A percentile compares a stretch with the other conserved stretches of the same genome.
Evolutionary conservation across 306 rosid species (phyloP).

Genomic region (Begonia masoniana): DNA sequence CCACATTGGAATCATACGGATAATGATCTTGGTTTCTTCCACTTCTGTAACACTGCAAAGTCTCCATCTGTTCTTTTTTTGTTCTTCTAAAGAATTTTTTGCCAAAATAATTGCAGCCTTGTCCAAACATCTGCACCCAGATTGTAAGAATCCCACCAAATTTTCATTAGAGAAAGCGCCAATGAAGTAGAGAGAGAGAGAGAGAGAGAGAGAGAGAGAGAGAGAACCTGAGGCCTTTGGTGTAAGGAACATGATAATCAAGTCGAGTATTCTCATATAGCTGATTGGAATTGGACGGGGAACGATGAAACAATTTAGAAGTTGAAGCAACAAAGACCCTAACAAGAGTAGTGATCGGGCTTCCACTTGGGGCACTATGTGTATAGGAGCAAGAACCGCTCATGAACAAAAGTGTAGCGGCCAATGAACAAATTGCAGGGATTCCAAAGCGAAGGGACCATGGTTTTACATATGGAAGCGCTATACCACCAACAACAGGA

Average conservation of each 20-base stretch:
- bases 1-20: conserved; percentile 14
- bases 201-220: too few relatives aligned
- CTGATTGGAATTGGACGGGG: neutral
- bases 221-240: conserved; percentile 9
- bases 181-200: neutral
- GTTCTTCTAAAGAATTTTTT: conserved; percentile 5
- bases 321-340: conserved; percentile 15
- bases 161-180: neutral
- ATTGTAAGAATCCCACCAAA: neutral
- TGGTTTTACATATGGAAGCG: conserved; percentile 8
- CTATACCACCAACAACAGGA: neutral
- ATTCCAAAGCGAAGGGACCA: conserved; percentile 14
- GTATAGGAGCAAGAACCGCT: conserved; percentile 6
- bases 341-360: conserved; percentile 9
- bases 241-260: neutral
- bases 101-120: conserved; percentile 16
- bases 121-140: conserved; percentile 17
- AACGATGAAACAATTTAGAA: conserved; percentile 8
- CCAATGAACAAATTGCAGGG: conserved; percentile 2
- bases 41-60: conserved; percentile 21
- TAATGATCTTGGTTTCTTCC: conserved; percentile 17
- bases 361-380: conserved; percentile 6
- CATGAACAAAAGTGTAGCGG: conserved; percentile 12
- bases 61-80: conserved; percentile 11
- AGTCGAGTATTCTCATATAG: neutral